phyloP scores from a whole-genome alignment of 768 basidiomycete genomes.

The Mrakia hoshinonis region DNA sequence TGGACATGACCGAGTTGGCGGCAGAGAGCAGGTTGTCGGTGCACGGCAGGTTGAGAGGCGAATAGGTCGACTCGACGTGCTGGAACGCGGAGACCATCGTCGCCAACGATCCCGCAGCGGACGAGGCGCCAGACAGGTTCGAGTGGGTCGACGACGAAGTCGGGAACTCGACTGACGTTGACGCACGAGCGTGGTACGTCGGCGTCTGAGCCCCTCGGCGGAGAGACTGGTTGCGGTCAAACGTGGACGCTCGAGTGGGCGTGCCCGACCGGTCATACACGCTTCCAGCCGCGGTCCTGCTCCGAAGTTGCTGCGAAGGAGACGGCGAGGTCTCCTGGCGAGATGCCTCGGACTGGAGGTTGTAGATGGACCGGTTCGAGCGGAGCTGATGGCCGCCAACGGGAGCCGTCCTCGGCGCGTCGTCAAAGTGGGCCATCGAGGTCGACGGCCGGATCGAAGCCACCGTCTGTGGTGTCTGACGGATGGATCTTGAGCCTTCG shows the following conservation, averaged over 20 bases:
- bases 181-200: neutral
- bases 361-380: neutral
- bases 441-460: conserved; percentile 4
- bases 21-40: neutral
- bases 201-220: neutral
- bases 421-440: neutral
- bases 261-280: neutral
- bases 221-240: neutral
- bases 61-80: conserved; percentile 1
- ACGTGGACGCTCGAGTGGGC: neutral
- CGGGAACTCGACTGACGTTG: conserved; percentile 1
- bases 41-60: neutral
- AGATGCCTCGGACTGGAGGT: neutral
- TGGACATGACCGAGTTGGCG: neutral
- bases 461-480: conserved; percentile 5
- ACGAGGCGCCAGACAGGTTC: neutral
- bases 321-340: conserved; percentile 2
- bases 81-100: neutral
- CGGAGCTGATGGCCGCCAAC: neutral
- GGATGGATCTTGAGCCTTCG: neutral
- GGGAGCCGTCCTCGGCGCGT: neutral
- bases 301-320: neutral
- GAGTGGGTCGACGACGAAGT: neutral
- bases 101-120: neutral
- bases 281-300: neutral